Evolutionary conservation across 2,329 filamentous ascomycete genomes (phyloP).

Genomic region (Domatiomyces catenatus): DNA sequence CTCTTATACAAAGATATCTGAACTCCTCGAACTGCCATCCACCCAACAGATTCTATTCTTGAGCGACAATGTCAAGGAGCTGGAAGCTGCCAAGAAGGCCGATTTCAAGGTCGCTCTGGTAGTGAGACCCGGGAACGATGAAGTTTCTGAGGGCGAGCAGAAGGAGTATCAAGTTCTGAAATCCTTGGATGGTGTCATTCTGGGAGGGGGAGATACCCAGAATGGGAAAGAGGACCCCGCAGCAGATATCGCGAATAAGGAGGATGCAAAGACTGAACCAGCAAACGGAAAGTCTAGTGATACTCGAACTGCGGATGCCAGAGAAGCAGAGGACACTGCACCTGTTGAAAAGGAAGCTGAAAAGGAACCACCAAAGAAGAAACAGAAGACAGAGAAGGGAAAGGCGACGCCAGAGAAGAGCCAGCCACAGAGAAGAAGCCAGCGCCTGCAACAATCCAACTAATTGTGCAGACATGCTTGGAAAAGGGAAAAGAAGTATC

Average conservation of each 20-base stretch:
- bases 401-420: not conserved
- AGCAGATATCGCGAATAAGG: not conserved
- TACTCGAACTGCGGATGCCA: not conserved
- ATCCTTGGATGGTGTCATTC: slow-evolving; percentile 4
- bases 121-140: slow-evolving; percentile 11
- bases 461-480: not conserved
- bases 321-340: not conserved
- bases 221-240: not conserved
- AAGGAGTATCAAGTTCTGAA: slow-evolving; percentile 6
- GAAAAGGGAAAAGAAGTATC: too few species aligned
- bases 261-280: not conserved
- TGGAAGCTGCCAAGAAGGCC: slow-evolving; percentile 8
- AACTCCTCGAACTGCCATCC: slow-evolving; percentile 2
- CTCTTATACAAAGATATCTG: slow-evolving; percentile 11
- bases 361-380: not conserved
- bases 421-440: not conserved
- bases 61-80: slow-evolving; percentile 13
- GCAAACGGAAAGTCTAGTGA: not conserved
- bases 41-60: slow-evolving; percentile 9
- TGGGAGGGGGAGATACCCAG: not conserved
- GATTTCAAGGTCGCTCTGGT: slow-evolving; percentile 10
- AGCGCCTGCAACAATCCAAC: not conserved
- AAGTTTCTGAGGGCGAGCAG: slow-evolving; percentile 5
- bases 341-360: not conserved
- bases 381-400: not conserved